Evolutionary conservation across 768 basidiomycete genomes (phyloP).

Genomic region (Dacryopinax primogenitus): DNA sequence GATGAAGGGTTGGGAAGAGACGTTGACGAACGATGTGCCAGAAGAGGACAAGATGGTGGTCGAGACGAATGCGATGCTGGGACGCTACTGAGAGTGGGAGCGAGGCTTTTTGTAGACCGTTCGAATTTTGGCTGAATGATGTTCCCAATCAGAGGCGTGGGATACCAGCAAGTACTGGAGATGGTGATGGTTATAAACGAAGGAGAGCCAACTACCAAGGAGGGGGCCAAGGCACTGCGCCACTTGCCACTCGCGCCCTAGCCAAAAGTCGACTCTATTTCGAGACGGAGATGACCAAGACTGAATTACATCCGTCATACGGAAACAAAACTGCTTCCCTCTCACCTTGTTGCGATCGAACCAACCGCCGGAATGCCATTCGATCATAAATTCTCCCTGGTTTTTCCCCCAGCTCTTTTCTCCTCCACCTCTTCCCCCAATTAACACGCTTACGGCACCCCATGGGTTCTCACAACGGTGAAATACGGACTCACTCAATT

Average conservation of each 20-base stretch:
- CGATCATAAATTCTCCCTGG: conserved; percentile 8
- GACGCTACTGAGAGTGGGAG: not conserved
- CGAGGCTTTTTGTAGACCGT: not conserved
- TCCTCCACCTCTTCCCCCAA: not conserved
- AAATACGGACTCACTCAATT: not conserved
- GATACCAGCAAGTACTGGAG: not conserved
- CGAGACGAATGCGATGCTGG: not conserved
- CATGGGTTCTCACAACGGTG: not conserved
- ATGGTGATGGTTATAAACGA: conserved; percentile 9
- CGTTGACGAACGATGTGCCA: not conserved
- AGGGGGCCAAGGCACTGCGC: not conserved
- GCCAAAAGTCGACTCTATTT: not conserved
- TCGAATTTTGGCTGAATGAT: not conserved
- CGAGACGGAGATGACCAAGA: not conserved
- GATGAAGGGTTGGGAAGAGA: not conserved
- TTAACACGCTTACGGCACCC: not conserved
- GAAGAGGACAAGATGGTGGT: not conserved
- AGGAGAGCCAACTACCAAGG: not conserved
- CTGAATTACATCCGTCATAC: not conserved
- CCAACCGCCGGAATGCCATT: not conserved
- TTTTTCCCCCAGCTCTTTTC: too few relatives aligned
- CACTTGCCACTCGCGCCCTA: not conserved
- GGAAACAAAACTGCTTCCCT: not conserved
- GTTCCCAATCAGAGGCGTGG: not conserved
- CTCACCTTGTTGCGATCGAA: conserved; percentile 2